Evolutionary conservation across 78 protist genomes (phyloP).

Genomic region (Creolimax fragrantissima): DNA sequence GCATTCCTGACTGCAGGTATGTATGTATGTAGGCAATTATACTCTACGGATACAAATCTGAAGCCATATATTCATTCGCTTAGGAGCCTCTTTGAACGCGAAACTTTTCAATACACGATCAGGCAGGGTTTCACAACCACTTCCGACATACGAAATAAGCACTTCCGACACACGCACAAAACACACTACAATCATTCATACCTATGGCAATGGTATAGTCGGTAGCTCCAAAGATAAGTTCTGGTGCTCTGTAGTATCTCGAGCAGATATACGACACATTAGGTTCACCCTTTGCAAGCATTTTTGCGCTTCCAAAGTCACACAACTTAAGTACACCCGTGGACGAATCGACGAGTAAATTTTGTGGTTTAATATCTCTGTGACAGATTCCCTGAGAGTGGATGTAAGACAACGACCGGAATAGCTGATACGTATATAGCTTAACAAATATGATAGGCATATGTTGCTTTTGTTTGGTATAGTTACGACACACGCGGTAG

Average conservation of each 20-base stretch:
- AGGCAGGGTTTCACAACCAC: no score
- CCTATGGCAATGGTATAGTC: conserved; percentile 88
- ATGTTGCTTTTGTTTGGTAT: conserved; percentile 55
- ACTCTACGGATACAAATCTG: no score
- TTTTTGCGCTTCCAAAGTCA: conserved; percentile 95
- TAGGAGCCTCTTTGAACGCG: no score
- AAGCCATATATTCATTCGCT: no score
- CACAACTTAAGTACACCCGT: conserved; percentile 85
- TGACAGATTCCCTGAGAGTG: conserved; percentile 75
- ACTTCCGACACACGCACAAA: no score
- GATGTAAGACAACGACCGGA: conserved; percentile 74
- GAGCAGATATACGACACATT: conserved; percentile 99
- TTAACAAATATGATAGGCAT: conserved; percentile 80
- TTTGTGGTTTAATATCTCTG: conserved; percentile 85
- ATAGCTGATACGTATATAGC: conserved; percentile 86
- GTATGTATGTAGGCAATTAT: no score
- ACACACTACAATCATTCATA: no score
- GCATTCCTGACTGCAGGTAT: no score
- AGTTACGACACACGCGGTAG: conserved; percentile 62
- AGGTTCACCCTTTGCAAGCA: conserved; percentile 82
- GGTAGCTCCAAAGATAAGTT: conserved; percentile 96
- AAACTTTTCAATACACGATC: no score
- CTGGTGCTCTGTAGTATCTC: conserved; percentile 99
- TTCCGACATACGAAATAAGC: no score
- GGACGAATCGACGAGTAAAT: conserved; percentile 71